Conservation (phyloP, 495 filamentous ascomycete species). For the Podospora didyma region DNA sequence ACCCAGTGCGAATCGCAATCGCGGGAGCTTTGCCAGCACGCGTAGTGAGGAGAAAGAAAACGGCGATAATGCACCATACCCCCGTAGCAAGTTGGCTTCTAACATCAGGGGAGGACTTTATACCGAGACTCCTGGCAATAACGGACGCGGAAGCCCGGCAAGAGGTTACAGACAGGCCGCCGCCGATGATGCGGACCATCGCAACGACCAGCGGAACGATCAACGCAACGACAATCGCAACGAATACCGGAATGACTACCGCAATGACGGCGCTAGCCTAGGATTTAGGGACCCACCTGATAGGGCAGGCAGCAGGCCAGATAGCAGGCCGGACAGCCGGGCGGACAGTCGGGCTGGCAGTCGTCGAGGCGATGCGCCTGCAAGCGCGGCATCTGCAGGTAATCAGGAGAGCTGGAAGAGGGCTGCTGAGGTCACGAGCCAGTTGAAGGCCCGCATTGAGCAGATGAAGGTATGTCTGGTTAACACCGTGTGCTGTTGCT, state of each 20-base stretch:
- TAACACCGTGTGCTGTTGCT: background rate
- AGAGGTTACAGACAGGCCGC: slow-evolving; percentile 33
- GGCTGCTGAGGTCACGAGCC: slow-evolving; percentile 97
- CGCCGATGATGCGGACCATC: slow-evolving; percentile 23
- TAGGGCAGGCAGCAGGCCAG: slow-evolving; percentile 32
- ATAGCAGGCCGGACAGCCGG: slow-evolving; percentile 45
- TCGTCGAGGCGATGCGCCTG: slow-evolving; percentile 25
- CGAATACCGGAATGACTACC: too few relatives aligned
- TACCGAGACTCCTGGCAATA: slow-evolving; percentile 43
- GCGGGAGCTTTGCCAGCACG: slow-evolving; percentile 69
- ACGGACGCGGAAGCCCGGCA: slow-evolving; percentile 54
- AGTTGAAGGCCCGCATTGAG: slow-evolving; percentile 95
- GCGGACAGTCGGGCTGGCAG: slow-evolving; percentile 45
- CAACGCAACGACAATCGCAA: too few relatives aligned
- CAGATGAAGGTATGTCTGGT: slow-evolving; percentile 51
- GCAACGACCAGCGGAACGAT: too few relatives aligned
- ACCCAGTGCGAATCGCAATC: slow-evolving; percentile 31
- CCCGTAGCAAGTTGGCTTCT: slow-evolving; percentile 52
- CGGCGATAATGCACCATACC: slow-evolving; percentile 39
- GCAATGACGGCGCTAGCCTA: slow-evolving; percentile 17
- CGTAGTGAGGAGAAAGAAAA: slow-evolving; percentile 84
- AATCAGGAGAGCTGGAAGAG: slow-evolving; percentile 88
- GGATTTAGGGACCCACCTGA: slow-evolving; percentile 24
- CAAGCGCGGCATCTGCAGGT: slow-evolving; percentile 36
- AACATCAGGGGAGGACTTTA: slow-evolving; percentile 46